A percentile compares a stretch with the other conserved stretches of the same genome.
Conservation (phyloP, 2,329 filamentous ascomycete genomes). For the Epichloe elymi region DNA sequence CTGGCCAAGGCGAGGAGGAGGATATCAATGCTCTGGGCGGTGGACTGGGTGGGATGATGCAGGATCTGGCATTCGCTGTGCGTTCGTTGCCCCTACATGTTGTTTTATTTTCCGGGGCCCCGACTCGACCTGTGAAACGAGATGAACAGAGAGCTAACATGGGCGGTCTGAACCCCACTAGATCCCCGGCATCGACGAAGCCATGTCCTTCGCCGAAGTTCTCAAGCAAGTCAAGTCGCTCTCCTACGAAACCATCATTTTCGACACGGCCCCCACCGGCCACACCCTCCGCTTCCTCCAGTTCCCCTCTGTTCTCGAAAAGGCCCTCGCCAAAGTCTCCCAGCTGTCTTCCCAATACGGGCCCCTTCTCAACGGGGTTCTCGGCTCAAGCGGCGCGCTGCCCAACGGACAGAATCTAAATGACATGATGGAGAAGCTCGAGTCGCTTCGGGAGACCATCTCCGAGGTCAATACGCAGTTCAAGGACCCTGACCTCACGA, state of each 20-base stretch:
- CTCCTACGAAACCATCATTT: constrained; percentile 97
- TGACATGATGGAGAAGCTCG: constrained; percentile 90
- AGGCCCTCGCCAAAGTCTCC: constrained; percentile 92
- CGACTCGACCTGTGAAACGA: neutral
- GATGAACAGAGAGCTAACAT: neutral
- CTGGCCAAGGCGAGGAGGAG: constrained; percentile 62
- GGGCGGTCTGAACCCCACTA: constrained; percentile 19
- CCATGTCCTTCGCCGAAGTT: constrained; percentile 99
- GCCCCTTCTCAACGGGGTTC: constrained; percentile 85
- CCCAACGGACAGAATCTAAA: constrained; percentile 88
- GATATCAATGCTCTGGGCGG: constrained; percentile 54
- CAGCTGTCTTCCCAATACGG: constrained; percentile 91
- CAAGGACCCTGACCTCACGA: constrained; percentile 90
- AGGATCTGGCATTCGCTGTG: constrained; percentile 92
- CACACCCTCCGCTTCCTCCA: constrained; percentile 98
- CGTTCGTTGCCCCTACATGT: constrained; percentile 14
- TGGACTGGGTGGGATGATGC: constrained; percentile 89
- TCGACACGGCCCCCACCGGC: constrained; percentile 94
- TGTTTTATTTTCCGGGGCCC: no score
- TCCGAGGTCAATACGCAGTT: constrained; percentile 94
- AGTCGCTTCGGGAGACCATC: constrained; percentile 84
- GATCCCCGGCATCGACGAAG: constrained; percentile 98
- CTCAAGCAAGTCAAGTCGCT: constrained; percentile 98
- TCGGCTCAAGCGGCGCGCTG: constrained; percentile 61
- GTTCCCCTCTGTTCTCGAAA: constrained; percentile 95